phyloP scores from a whole-genome alignment of 2,329 filamentous ascomycete species.

The Talaromyces islandicus region DNA sequence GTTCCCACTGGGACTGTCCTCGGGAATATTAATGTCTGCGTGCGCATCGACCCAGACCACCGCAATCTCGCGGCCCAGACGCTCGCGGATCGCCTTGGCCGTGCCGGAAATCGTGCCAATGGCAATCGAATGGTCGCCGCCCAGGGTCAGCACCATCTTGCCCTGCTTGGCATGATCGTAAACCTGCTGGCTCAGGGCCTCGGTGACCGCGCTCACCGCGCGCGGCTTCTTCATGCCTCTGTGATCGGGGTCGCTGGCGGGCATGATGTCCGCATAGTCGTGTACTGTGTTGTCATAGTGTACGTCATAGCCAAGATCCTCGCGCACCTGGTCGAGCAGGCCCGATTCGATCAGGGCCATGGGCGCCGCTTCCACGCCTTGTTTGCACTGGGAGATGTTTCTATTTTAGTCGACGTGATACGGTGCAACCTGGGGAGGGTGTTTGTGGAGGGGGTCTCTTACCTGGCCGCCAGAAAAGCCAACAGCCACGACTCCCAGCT shows the following conservation, averaged over 20 bases:
- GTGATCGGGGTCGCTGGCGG: slow-evolving; percentile 65
- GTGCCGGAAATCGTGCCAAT: slow-evolving; percentile 88
- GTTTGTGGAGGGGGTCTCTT: slow-evolving; percentile 19
- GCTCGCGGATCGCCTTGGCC: slow-evolving; percentile 77
- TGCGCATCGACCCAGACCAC: slow-evolving; percentile 99
- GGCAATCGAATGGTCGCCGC: slow-evolving; percentile 93
- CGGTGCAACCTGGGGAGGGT: background rate
- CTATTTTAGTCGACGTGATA: background rate
- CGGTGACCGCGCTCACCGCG: slow-evolving; percentile 78
- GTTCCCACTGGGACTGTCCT: slow-evolving; percentile 83
- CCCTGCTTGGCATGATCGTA: slow-evolving; percentile 80
- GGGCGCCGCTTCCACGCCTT: slow-evolving; percentile 85
- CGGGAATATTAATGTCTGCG: slow-evolving; percentile 94
- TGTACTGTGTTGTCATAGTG: slow-evolving; percentile 79
- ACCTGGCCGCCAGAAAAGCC: slow-evolving; percentile 97
- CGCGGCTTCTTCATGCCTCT: slow-evolving; percentile 92
- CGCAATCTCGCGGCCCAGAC: slow-evolving; percentile 74
- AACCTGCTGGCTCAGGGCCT: slow-evolving; percentile 73
- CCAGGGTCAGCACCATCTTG: slow-evolving; percentile 83
- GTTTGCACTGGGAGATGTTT: slow-evolving; percentile 60
- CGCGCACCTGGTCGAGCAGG: slow-evolving; percentile 72
- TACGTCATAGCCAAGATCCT: slow-evolving; percentile 84
- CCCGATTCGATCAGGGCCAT: slow-evolving; percentile 83
- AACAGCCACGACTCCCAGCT: slow-evolving; percentile 88
- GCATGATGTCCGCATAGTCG: slow-evolving; percentile 70